Conservation (phyloP, 371 early-diverging fungal genomes). For the Lichtheimia corymbifera region DNA sequence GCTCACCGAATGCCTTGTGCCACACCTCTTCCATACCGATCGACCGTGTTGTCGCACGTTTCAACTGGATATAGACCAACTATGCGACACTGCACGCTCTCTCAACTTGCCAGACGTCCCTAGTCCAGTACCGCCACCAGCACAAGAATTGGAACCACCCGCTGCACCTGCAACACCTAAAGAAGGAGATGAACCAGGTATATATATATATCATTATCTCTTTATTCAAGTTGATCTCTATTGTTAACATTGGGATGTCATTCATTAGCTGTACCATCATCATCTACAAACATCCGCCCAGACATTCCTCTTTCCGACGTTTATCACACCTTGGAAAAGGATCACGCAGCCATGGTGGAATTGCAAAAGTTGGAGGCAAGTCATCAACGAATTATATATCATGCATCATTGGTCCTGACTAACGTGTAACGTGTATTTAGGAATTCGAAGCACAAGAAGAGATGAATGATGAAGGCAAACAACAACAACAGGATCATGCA, state of each 20-base stretch:
- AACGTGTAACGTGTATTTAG: background rate
- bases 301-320: conserved; percentile 64
- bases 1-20: conserved; percentile 72
- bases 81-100: conserved; percentile 11
- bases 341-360: conserved; percentile 70
- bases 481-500: conserved; percentile 29
- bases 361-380: conserved; percentile 56
- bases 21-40: conserved; percentile 50
- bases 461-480: conserved; percentile 53
- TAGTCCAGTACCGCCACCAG: background rate
- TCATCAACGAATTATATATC: background rate
- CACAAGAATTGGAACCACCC: background rate
- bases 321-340: conserved; percentile 81
- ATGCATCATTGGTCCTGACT: background rate
- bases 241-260: too few relatives aligned
- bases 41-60: conserved; percentile 35
- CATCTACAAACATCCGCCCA: background rate
- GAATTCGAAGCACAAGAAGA: conserved; percentile 58
- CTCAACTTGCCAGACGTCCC: conserved; percentile 10
- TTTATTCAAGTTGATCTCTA: too few relatives aligned
- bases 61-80: conserved; percentile 20
- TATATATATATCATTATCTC: background rate
- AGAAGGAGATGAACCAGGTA: conserved; percentile 8
- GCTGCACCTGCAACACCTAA: background rate
- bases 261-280: too few relatives aligned